These are phyloP conservation scores for Gryganskiella cystojenkinii DNA, from an alignment of 192 early-diverging fungal species.

Conservation along the genomic window DNA sequence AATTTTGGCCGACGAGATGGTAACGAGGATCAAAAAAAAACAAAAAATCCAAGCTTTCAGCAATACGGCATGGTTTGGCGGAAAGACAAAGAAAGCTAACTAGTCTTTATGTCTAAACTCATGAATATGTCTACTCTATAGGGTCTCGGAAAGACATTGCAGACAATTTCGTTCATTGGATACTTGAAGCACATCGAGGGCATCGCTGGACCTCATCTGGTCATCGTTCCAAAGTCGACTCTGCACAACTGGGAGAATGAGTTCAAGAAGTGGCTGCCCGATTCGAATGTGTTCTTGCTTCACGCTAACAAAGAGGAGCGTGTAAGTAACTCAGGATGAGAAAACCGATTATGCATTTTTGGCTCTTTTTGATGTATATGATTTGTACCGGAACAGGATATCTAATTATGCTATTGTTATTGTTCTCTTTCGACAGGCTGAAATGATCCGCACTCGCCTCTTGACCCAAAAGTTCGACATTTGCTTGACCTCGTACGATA, in stretches of 20 bases:
- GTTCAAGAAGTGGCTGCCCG: constrained; percentile 92
- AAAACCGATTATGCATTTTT: neutral
- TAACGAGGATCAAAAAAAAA: constrained; percentile 21
- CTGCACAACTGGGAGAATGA: constrained; percentile 97
- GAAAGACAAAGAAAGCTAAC: no score
- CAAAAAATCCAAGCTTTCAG: no score
- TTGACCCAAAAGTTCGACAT: constrained; percentile 82
- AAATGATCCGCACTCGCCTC: constrained; percentile 65
- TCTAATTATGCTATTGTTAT: constrained; percentile 3
- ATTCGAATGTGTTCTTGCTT: constrained; percentile 86
- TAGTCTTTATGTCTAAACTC: neutral
- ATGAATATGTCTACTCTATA: constrained; percentile 18
- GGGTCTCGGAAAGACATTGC: constrained; percentile 96
- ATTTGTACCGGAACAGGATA: neutral
- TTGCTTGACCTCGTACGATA: constrained; percentile 97
- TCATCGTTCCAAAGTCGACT: constrained; percentile 97
- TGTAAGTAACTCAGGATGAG: constrained; percentile 50
- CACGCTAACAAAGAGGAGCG: constrained; percentile 91
- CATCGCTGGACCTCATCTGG: constrained; percentile 88
- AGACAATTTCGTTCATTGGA: constrained; percentile 96
- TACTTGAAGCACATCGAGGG: constrained; percentile 88
- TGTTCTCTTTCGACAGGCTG: constrained; percentile 42
- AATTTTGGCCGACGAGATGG: constrained; percentile 99
- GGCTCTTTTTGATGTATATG: neutral
- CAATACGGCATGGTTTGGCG: no score